Evolutionary conservation across 2,329 filamentous ascomycete species (phyloP).

Genomic region (Ilyonectria sp.): DNA sequence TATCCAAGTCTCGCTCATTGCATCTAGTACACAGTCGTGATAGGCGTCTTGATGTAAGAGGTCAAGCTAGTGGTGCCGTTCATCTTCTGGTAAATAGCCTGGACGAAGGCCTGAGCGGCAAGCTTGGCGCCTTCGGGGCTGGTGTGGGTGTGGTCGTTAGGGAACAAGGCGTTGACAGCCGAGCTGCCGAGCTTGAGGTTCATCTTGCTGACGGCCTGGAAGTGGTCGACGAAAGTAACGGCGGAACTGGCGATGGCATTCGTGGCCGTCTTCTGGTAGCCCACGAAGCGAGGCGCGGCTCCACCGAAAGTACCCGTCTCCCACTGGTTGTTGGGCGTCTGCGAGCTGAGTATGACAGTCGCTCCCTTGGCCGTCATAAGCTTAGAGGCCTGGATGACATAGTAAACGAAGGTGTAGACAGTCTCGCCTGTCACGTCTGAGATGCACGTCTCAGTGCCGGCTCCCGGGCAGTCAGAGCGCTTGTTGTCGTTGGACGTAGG

Average conservation of each 20-base stretch:
- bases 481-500: slow-evolving; percentile 70
- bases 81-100: slow-evolving; percentile 49
- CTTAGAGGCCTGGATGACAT: slow-evolving; percentile 70
- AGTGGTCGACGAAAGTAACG: slow-evolving; percentile 72
- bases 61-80: slow-evolving; percentile 49
- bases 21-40: slow-evolving; percentile 42
- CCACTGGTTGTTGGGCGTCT: slow-evolving; percentile 73
- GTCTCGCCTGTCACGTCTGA: slow-evolving; percentile 57
- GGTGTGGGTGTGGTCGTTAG: slow-evolving; percentile 76
- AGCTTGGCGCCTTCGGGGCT: slow-evolving; percentile 68
- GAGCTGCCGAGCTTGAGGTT: slow-evolving; percentile 65
- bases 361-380: slow-evolving; percentile 70
- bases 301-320: slow-evolving; percentile 68
- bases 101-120: slow-evolving; percentile 68
- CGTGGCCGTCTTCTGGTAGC: slow-evolving; percentile 63
- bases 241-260: slow-evolving; percentile 55
- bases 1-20: no score
- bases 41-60: slow-evolving; percentile 46
- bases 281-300: slow-evolving; percentile 67
- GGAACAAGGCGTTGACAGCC: slow-evolving; percentile 68
- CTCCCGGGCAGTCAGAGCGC: slow-evolving; percentile 71
- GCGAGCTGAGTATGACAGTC: slow-evolving; percentile 70
- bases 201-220: slow-evolving; percentile 69
- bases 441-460: slow-evolving; percentile 67
- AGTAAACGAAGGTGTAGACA: slow-evolving; percentile 73